Base-by-base conservation (phyloP, 1,284 basidiomycete genomes). In the Pisolithus thermaeus region DNA sequence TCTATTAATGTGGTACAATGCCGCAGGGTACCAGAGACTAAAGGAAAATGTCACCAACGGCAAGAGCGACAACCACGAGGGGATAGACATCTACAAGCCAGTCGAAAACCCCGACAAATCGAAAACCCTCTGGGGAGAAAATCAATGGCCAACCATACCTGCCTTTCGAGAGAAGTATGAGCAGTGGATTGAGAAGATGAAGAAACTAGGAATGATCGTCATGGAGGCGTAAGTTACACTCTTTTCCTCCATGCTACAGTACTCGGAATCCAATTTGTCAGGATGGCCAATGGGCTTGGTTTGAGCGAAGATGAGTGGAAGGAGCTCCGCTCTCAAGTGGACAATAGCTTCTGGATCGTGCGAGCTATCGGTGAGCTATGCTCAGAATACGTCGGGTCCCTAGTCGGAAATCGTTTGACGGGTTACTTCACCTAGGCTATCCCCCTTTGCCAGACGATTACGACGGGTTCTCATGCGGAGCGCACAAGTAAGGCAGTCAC, bases 261-360 rank as follows among this genome's bases (percentile, higher is more conserved):
- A 32, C 54, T 38, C 4, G 11, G 43, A 54, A 18, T 9, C 1
- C 28, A 2, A 46, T 16, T 36, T 44, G 43, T 40, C 55, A 92
- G 87, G 11, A 92, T 93, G 86, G 81, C 87, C 1, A 71, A 76
- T 54, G 92, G 91, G 3, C 70, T 94, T 7, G 86, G 85, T 6
- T 79, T 91, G 81, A 76, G 75, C 3, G 55, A 65, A 0, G 77
- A 80, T 3, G 91, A 94, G 64, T 90, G 87, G 85, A 54, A 71
- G 23, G 76, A 78, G 0, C 71, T 93, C 48, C 77, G 77, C 25
- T 63, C 66, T 22, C 77, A 85, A 61, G 83, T 92, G 0, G 80
- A 90, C 56, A 80, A 92, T 59, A 84, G 82, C 56, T 95, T 94
- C 62, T 94, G 92, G 92, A 80, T 84, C 7, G 85, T 92, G 87